Percentiles rank a stretch among this genome's conserved stretches.
Evolutionary conservation across 1,139 yeast genomes (phyloP).

Genomic region (Yamadazyma triangularis): DNA sequence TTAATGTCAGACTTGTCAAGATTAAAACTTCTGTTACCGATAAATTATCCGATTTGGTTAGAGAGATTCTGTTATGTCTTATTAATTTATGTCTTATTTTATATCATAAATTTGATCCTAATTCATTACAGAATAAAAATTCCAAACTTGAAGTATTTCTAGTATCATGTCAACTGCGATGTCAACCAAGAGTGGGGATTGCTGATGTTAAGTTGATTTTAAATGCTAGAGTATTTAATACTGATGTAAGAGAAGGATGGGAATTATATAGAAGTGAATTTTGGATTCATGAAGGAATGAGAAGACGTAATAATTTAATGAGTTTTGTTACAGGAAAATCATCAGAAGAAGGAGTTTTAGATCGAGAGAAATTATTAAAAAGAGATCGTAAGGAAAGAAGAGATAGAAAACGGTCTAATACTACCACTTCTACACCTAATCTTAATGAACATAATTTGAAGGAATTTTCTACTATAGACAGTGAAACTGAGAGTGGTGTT

Average conservation of each 20-base stretch:
- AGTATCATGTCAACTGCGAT: slow-evolving; percentile 41
- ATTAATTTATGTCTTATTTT: slow-evolving; percentile 23
- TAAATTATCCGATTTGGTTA: slow-evolving; percentile 40
- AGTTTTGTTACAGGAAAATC: slow-evolving; percentile 24
- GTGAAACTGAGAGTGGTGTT: slow-evolving; percentile 7
- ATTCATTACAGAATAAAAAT: slow-evolving; percentile 24
- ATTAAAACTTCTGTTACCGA: slow-evolving; percentile 59
- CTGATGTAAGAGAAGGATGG: slow-evolving; percentile 92
- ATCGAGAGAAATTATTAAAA: slow-evolving; percentile 24
- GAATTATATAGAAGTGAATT: slow-evolving; percentile 89
- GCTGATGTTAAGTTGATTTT: slow-evolving; percentile 66
- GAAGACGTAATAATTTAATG: slow-evolving; percentile 50
- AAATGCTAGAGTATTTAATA: slow-evolving; percentile 74
- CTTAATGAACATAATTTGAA: slow-evolving; percentile 27
- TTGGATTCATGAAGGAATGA: slow-evolving; percentile 81
- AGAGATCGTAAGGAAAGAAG: slow-evolving; percentile 35
- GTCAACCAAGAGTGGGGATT: slow-evolving; percentile 44
- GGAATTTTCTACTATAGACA: slow-evolving; percentile 12
- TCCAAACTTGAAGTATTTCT: slow-evolving; percentile 40
- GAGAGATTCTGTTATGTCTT: slow-evolving; percentile 34
- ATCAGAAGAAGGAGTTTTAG: slow-evolving; percentile 11
- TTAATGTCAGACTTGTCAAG: slow-evolving; percentile 74
- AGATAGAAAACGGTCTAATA: slow-evolving; percentile 27
- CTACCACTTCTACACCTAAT: slow-evolving; percentile 14
- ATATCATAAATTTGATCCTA: slow-evolving; percentile 34